These are phyloP conservation scores for Mrakia blollopis DNA, from an alignment of 768 basidiomycete species.

Conservation along the genomic window DNA sequence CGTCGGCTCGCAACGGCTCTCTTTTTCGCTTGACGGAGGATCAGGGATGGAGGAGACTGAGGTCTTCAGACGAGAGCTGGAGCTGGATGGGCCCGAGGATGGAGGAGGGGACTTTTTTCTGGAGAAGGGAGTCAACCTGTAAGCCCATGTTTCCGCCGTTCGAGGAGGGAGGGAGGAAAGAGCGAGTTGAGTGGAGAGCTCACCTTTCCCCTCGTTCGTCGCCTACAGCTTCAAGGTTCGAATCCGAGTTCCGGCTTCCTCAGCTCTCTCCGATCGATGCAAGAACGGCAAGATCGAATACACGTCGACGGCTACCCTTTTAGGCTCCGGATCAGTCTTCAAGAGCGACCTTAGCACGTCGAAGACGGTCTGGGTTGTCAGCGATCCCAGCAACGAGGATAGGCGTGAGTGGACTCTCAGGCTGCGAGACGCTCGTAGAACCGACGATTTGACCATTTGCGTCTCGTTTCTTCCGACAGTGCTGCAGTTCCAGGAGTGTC, in stretches of 20 bases:
- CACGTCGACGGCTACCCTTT: background rate
- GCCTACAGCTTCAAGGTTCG: background rate
- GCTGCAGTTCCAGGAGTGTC: constrained; percentile 55
- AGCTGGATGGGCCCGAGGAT: constrained; percentile 11
- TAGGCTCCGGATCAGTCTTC: background rate
- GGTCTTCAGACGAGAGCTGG: constrained; percentile 3
- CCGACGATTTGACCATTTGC: background rate
- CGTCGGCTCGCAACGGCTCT: background rate
- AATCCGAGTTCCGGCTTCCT: background rate
- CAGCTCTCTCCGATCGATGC: constrained; percentile 5
- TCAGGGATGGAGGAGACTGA: background rate
- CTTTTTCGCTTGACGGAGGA: background rate
- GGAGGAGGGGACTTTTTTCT: constrained; percentile 36
- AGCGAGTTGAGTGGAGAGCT: background rate
- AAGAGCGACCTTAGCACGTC: background rate
- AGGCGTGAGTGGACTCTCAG: background rate
- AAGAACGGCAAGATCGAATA: constrained; percentile 1
- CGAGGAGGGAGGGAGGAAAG: background rate
- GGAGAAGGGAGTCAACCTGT: constrained; percentile 30
- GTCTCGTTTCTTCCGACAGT: background rate
- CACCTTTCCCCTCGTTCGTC: background rate
- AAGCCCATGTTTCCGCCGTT: background rate
- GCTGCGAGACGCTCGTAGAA: too few species aligned
- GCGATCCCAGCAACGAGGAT: background rate
- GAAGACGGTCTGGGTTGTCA: background rate